phyloP scores from a whole-genome alignment of 2,329 filamentous ascomycete genomes.

The Ophiobolus disseminans region DNA sequence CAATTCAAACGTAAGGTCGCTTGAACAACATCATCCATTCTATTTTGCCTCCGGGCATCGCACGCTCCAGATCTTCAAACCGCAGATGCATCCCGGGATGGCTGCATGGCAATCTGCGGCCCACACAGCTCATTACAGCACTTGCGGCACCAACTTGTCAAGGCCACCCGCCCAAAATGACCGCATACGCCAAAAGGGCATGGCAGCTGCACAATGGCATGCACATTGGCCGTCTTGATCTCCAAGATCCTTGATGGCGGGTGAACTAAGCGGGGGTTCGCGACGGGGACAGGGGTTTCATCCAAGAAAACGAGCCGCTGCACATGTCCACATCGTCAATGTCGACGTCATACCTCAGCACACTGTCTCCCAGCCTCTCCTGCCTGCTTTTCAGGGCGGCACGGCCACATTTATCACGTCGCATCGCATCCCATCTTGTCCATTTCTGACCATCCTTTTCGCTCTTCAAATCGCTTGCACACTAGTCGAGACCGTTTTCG shows the following conservation, averaged over 20 bases:
- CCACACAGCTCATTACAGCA: neutral
- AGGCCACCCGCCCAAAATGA: constrained; percentile 6
- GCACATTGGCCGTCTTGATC: constrained; percentile 38
- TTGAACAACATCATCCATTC: neutral
- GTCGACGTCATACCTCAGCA: constrained; percentile 40
- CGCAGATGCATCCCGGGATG: neutral
- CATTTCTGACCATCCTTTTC: constrained; percentile 3
- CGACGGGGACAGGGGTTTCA: constrained; percentile 35
- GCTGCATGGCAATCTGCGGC: neutral
- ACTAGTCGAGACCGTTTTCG: constrained; percentile 7
- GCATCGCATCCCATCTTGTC: constrained; percentile 9
- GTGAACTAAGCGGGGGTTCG: constrained; percentile 25
- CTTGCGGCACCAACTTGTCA: neutral
- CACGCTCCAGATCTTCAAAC: neutral
- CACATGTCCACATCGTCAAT: constrained; percentile 31
- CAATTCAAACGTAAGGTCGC: neutral
- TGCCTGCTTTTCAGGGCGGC: constrained; percentile 30
- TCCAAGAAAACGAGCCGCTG: constrained; percentile 30
- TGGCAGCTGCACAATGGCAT: constrained; percentile 24
- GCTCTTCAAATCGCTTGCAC: constrained; percentile 8
- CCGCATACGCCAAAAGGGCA: constrained; percentile 19
- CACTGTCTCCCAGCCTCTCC: constrained; percentile 32
- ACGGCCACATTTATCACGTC: constrained; percentile 28
- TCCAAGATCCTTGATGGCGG: constrained; percentile 31
- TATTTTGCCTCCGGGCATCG: neutral